Conservation (phyloP, 2,329 filamentous ascomycete species). For the Acrodontium crateriforme region DNA sequence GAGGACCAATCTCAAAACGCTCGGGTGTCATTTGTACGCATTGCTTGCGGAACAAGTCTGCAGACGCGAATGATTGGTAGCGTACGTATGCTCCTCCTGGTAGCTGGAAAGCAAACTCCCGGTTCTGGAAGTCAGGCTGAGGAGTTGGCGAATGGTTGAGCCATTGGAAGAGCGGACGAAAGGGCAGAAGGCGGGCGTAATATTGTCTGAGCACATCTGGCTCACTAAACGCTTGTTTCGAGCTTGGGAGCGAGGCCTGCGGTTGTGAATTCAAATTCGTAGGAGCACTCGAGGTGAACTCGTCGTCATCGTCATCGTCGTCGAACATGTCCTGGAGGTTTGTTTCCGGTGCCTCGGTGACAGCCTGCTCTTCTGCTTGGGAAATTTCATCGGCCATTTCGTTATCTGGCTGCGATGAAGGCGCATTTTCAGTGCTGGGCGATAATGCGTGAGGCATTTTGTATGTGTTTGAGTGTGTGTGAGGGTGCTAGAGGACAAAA, state of each 20-base stretch:
- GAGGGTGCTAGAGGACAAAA: too few species aligned
- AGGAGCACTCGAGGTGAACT: slow-evolving; percentile 43
- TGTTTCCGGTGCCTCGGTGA: slow-evolving; percentile 6
- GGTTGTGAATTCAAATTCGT: slow-evolving; percentile 29
- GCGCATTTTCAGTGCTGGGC: too few species aligned
- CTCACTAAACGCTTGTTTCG: slow-evolving; percentile 39
- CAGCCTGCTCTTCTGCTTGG: too few species aligned
- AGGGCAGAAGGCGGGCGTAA: slow-evolving; percentile 91
- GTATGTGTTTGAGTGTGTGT: too few species aligned
- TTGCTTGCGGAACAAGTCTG: slow-evolving; percentile 72
- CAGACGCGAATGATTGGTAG: slow-evolving; percentile 67
- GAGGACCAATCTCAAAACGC: slow-evolving; percentile 96
- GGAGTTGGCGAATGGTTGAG: slow-evolving; percentile 84
- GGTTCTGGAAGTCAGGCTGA: slow-evolving; percentile 75
- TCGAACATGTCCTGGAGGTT: slow-evolving; percentile 46
- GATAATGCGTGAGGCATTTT: too few species aligned
- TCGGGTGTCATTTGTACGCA: slow-evolving; percentile 77
- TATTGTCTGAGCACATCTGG: slow-evolving; percentile 82
- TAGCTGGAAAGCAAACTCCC: slow-evolving; percentile 94
- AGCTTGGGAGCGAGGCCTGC: slow-evolving; percentile 15
- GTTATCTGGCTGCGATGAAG: too few species aligned
- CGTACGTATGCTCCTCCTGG: slow-evolving; percentile 82
- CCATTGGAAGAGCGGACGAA: slow-evolving; percentile 92
- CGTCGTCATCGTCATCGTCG: slow-evolving; percentile 42
- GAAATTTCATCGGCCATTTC: too few species aligned